phyloP scores from a whole-genome alignment of 176 grass and related monocot species.

The Bonia amplexicaulis region DNA sequence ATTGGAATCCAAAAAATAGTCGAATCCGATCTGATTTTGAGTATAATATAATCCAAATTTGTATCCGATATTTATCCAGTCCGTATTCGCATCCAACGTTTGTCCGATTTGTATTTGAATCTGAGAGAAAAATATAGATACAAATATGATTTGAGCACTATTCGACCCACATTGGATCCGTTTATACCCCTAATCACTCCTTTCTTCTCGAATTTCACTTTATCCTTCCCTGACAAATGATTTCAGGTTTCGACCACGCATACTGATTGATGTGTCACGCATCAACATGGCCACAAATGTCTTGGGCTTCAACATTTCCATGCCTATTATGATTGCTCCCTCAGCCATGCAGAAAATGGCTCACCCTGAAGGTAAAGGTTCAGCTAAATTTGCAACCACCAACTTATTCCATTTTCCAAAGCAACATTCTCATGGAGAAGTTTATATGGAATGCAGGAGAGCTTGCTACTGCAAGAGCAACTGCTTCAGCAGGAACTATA shows the following conservation, averaged over 20 bases:
- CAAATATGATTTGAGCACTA: too few species aligned
- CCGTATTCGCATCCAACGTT: too few species aligned
- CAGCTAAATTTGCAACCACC: not conserved
- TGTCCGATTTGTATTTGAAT: too few species aligned
- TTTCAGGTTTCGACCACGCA: slow-evolving; percentile 71
- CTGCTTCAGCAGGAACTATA: slow-evolving; percentile 77
- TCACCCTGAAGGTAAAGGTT: slow-evolving; percentile 95
- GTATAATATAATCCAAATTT: too few species aligned
- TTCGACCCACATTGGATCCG: too few species aligned
- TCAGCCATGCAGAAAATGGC: slow-evolving; percentile 98
- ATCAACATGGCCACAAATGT: slow-evolving; percentile 64
- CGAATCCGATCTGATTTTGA: too few species aligned
- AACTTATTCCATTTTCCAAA: not conserved
- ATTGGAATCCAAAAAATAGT: too few species aligned
- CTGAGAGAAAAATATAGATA: too few species aligned
- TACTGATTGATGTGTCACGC: slow-evolving; percentile 74
- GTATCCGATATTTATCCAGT: too few species aligned
- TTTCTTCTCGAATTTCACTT: slow-evolving; percentile 1
- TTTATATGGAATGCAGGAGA: slow-evolving; percentile 60
- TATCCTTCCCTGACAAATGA: slow-evolving; percentile 12
- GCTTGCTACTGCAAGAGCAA: slow-evolving; percentile 89
- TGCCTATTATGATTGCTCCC: slow-evolving; percentile 96
- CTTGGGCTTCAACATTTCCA: slow-evolving; percentile 80
- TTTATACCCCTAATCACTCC: not conserved
- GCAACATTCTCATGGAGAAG: slow-evolving; percentile 1